Conservation (phyloP, 495 filamentous ascomycete genomes). For the Talaromyces ruber region DNA sequence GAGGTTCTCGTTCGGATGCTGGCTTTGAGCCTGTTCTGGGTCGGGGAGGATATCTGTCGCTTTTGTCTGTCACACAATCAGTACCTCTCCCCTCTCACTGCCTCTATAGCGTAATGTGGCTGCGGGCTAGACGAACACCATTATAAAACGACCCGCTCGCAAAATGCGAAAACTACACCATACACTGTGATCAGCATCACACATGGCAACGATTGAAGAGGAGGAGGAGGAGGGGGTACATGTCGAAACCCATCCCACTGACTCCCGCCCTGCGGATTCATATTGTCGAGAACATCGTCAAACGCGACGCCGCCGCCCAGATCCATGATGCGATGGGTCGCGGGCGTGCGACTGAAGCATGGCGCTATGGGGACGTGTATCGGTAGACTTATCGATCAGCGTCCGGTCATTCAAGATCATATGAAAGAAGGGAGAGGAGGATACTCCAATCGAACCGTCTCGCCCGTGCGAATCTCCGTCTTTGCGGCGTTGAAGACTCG, state of each 20-base stretch:
- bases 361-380: constrained; percentile 42
- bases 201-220: background rate
- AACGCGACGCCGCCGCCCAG: constrained; percentile 33
- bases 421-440: background rate
- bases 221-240: constrained; percentile 17
- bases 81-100: background rate
- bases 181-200: background rate
- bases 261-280: constrained; percentile 66
- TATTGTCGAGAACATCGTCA: constrained; percentile 49
- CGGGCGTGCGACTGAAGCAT: constrained; percentile 40
- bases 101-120: background rate
- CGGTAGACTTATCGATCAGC: constrained; percentile 35
- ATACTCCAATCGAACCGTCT: constrained; percentile 42
- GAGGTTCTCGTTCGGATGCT: constrained; percentile 22
- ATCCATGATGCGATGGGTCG: constrained; percentile 44
- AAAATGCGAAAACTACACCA: background rate
- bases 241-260: constrained; percentile 74
- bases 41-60: background rate
- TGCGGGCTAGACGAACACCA: background rate
- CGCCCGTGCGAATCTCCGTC: constrained; percentile 43
- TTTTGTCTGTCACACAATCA: background rate
- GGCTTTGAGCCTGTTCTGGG: background rate
- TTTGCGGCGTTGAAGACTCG: constrained; percentile 39
- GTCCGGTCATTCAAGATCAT: background rate
- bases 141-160: background rate